Base-by-base conservation (phyloP, 176 grass and related monocot species). In the Raddia guianensis region DNA sequence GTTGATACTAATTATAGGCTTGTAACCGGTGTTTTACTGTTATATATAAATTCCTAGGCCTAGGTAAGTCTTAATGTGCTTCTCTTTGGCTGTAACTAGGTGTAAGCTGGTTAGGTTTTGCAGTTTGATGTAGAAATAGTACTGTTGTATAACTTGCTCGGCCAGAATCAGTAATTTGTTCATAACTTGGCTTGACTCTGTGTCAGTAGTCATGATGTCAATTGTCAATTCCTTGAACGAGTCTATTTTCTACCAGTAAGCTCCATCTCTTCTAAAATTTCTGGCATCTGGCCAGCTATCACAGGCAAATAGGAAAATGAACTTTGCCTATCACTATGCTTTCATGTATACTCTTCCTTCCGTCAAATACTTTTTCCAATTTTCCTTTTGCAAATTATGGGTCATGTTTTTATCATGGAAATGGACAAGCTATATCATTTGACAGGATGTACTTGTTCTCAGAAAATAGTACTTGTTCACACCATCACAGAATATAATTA, bases 301-400 rank as follows among this genome's bases (percentile, higher is more conserved):
- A 52, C 21, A 57, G 59, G 16, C 21, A 76, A 87, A 54, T 48
- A 43, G 21, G 21, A 76, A 87, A 63, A 34, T 66, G 48, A 54
- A 81, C 48, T 16, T 53, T 49, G 32, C 34, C 40, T 60, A 47
- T 16, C 37, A 42, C 14, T 68, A 66, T 59, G 50, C 51, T 44
- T 72, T 11, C 51, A 73, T 53, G 27, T 43, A 8, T 58, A 27
- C 5, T 18, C 9, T 43, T 56, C 12, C 8, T 56, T 62, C 50
- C 35, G n/a, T 40, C 7, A 64, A 14, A 34, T 27, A 72, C 33
- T 18, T 9, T 3, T 61, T 72, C 42, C 21, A 19, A 55, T 34
- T 47, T 48, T 37, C 16, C 35, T 62, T 49, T 15, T 66, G n/a
- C n/a, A 59, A 76, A 85, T 72, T 66, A 54, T 85, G 2, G 27